Base-by-base conservation (phyloP, 2,329 filamentous ascomycete species). In the Plenodomus lindquistii region DNA sequence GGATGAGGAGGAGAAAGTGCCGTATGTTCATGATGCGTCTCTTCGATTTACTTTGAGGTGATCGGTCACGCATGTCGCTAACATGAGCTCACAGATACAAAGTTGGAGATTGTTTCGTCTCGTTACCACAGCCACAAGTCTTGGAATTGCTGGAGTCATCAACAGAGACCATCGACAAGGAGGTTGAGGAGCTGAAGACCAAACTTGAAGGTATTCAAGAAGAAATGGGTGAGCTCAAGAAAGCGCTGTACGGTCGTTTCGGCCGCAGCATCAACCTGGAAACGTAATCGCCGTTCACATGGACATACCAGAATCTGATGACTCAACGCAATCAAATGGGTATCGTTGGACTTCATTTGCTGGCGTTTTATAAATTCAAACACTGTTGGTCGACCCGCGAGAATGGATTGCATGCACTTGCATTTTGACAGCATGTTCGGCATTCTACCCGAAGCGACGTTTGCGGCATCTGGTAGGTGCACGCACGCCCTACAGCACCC, bases 191-290 rank as follows among this genome's bases (percentile, higher is more conserved):
- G 50, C 76, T 97, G 45, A 91, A 97, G 73, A 88, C 91, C 43
- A 88, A 87, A 67, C 75, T 97, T 34, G 77, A 82, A 45, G 80
- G 80, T 2, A 81, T 96, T 43, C 86, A 87, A 46, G 91, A 95
- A 57, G 90, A 97, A 70, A 92, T 97, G 89, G 83, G 85, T 54
- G 81, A 88, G 71, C 80, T 99, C 57, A 99, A 99, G 79, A 88
- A 96, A 50, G 85, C 89, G 54, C 77, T 99, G 53, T 99, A 99
- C 75, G 92, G 91, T 27, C 85, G 95, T 54, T 99, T 99, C 75
- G 94, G 94, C 46, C 85, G 89, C 73, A 96, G 92, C 72, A 99
- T 99, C 79, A 99, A 99, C 75, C 80, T 97, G 58, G 94, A 99
- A 75, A 90, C 88, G 61, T 94, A 55, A 48, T 39, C 11, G 13